Evolutionary conservation across 192 early-diverging fungal species (phyloP), one percentile per base, ranked within the genome.

Genomic region (Dissophora globulifera): DNA sequence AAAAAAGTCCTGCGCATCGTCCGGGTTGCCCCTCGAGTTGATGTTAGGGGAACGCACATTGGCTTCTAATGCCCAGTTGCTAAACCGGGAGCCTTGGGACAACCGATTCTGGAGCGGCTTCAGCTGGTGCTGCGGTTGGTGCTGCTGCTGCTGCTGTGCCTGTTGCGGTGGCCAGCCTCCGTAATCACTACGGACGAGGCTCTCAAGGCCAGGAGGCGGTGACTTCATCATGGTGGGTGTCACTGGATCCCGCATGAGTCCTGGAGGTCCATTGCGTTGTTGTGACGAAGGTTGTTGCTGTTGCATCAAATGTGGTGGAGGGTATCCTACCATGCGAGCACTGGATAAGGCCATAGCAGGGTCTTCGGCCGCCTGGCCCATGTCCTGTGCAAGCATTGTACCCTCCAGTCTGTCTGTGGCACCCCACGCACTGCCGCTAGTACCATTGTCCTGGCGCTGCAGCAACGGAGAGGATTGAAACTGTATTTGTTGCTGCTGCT

Each of bases 1-100:
- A 69, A 88, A 88, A 61, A 88, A 86, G 60, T 82, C 79, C 47
- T 88, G 84, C 2, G 84, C 80, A 43, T 83, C 79, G 20, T 78
- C 58, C 52, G 78, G 75, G 20, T 62, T 67, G 41, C 51, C 52
- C 9, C 26, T 46, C 22, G 56, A 16, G 13, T 41, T 23, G 26
- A 67, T 27, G 9, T 41, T 33, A 12, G 49, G 43, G 9, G 43
- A 31, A 17, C 45, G 27, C 47, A 41, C 35, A 10, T 42, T 53
- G 16, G 17, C 35, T 16, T 62, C 65, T 30, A 54, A 57, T 17
- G 58, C 53, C 53, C 60, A 68, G 26, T 52, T 49, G 25, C 32
- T 50, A 4, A 71, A 50, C 32, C 67, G 68, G 9, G 57, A 60
- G 20, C 13, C 23, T 27, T 69, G 79, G 20, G 52, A 62, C 19